A percentile compares a stretch with the other conserved stretches of the same genome.
phyloP scores from a whole-genome alignment of 2,329 filamentous ascomycete species.

The Colletotrichum sp. region DNA sequence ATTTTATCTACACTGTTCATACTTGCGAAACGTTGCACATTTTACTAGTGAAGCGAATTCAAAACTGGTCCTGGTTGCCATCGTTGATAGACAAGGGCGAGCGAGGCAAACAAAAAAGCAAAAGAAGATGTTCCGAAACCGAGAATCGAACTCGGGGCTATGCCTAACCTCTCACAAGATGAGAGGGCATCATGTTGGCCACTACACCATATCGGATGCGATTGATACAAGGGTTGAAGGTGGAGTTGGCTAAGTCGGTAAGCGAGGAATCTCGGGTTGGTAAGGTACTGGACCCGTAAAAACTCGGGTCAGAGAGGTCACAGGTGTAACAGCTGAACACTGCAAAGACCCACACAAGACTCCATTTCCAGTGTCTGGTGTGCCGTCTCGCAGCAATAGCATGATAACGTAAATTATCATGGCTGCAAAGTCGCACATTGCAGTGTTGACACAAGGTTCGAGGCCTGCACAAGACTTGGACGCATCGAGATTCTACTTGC shows the following conservation, averaged over 20 bases:
- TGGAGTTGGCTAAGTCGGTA: not conserved
- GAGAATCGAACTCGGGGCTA: conserved; percentile 16
- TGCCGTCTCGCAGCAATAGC: not conserved
- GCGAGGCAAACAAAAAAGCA: not conserved
- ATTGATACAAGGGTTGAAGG: fast-evolving
- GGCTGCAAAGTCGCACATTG: not conserved
- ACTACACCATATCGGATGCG: conserved; percentile 12
- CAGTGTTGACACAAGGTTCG: not conserved
- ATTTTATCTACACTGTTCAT: not conserved
- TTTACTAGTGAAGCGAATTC: no score
- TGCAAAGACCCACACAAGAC: not conserved
- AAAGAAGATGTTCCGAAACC: not conserved
- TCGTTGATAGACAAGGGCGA: no score
- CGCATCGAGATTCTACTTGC: not conserved
- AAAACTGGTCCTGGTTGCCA: no score
- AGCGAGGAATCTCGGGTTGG: not conserved
- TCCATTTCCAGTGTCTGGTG: not conserved
- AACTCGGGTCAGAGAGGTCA: not conserved
- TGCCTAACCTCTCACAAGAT: conserved; percentile 5
- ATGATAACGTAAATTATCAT: not conserved
- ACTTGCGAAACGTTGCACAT: fast-evolving
- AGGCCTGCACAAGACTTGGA: fast-evolving
- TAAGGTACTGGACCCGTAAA: not conserved
- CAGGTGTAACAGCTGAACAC: not conserved
- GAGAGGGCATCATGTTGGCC: conserved; percentile 19